Percentiles rank a stretch among this genome's conserved stretches.
Conservation (phyloP, 208 protist species). For the Leishmania gerbilli region DNA sequence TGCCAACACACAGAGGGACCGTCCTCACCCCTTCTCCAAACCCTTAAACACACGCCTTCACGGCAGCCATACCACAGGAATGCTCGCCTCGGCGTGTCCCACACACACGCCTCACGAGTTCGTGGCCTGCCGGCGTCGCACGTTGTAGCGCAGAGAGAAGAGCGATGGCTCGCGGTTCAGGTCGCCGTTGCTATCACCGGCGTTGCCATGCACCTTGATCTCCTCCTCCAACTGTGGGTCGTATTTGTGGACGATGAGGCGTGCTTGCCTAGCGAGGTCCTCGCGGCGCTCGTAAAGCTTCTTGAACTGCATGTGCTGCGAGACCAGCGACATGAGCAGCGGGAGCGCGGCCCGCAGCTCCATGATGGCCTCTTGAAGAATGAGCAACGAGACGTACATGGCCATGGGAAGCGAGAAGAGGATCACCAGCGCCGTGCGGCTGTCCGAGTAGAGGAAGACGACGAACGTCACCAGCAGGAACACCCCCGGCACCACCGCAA, state of each 20-base stretch:
- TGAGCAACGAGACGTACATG: conserved; percentile 89
- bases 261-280: conserved; percentile 57
- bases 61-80: neutral
- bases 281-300: conserved; percentile 84
- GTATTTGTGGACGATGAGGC: conserved; percentile 64
- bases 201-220: conserved; percentile 57
- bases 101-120: conserved; percentile 20
- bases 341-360: conserved; percentile 82
- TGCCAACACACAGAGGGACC: neutral
- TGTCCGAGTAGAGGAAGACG: conserved; percentile 63
- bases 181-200: conserved; percentile 45
- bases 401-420: conserved; percentile 87
- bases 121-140: conserved; percentile 53
- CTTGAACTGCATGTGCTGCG: conserved; percentile 87
- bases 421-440: conserved; percentile 67
- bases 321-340: conserved; percentile 87
- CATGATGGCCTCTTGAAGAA: conserved; percentile 85
- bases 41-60: neutral
- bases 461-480: conserved; percentile 65
- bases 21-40: neutral
- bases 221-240: conserved; percentile 79
- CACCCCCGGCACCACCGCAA: conserved; percentile 61
- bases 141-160: conserved; percentile 85
- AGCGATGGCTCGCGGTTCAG: conserved; percentile 78
- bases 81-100: neutral